phyloP scores from a whole-genome alignment of 108 stramenopile genomes.

The Skeletonema potamos region DNA sequence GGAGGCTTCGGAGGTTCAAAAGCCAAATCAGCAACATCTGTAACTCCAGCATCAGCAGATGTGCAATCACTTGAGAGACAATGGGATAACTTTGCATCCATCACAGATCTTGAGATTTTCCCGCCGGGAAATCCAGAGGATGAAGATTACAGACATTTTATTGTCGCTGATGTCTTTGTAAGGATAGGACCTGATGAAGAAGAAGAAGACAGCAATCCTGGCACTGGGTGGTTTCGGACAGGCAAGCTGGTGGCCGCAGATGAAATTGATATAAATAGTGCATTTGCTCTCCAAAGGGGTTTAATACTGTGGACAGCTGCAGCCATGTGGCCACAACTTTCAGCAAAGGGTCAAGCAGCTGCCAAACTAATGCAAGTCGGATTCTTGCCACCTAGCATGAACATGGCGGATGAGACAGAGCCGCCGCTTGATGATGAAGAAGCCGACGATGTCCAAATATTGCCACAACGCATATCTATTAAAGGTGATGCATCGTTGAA shows the following conservation, averaged over 20 bases:
- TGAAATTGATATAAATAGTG: conserved; percentile 14
- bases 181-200: conserved; percentile 12
- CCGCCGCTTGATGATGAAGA: conserved; percentile 35
- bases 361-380: conserved; percentile 34
- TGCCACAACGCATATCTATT: not conserved
- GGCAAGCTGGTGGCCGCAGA: conserved; percentile 36
- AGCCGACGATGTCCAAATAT: conserved; percentile 10
- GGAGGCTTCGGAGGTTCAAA: conserved; percentile 30
- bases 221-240: conserved; percentile 43
- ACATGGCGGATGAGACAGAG: conserved; percentile 51
- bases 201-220: not conserved
- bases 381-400: conserved; percentile 34
- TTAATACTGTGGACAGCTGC: conserved; percentile 49
- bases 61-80: conserved; percentile 37
- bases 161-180: conserved; percentile 41
- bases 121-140: conserved; percentile 35
- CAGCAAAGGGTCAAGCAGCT: conserved; percentile 34
- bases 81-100: conserved; percentile 45
- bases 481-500: conserved; percentile 6
- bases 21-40: not conserved
- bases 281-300: conserved; percentile 46
- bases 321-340: conserved; percentile 39
- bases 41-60: conserved; percentile 23
- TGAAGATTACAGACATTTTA: conserved; percentile 38
- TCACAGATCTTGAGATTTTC: conserved; percentile 45